phyloP scores from a whole-genome alignment of 2,329 filamentous ascomycete species.

The Thermomyces lanuginosus region DNA sequence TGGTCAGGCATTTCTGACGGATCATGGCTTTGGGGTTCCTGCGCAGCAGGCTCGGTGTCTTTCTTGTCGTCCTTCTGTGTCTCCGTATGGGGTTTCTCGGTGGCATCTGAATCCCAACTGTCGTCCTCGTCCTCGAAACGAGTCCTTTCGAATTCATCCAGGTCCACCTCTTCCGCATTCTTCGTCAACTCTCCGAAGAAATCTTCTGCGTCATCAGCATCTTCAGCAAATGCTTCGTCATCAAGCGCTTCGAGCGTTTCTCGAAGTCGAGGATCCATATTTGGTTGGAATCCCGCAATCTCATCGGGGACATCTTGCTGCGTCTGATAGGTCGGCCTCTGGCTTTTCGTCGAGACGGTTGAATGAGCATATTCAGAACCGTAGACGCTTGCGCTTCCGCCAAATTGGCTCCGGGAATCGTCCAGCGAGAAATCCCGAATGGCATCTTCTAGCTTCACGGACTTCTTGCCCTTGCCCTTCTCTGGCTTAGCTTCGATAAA shows the following conservation, averaged over 20 bases:
- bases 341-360: conserved; percentile 55
- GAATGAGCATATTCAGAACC: conserved; percentile 28
- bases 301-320: conserved; percentile 86
- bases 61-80: conserved; percentile 21
- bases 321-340: conserved; percentile 66
- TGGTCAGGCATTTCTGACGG: conserved; percentile 21
- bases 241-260: conserved; percentile 89
- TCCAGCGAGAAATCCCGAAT: conserved; percentile 43
- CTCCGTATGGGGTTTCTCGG: conserved; percentile 46
- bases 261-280: conserved; percentile 86
- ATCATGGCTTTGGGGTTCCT: conserved; percentile 10
- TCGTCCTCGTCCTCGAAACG: conserved; percentile 47
- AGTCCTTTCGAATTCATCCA: conserved; percentile 59
- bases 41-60: conserved; percentile 30
- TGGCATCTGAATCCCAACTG: conserved; percentile 91
- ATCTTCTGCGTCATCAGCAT: conserved; percentile 62
- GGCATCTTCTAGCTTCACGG: conserved; percentile 74
- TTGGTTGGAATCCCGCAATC: conserved; percentile 85
- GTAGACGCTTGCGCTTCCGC: conserved; percentile 18
- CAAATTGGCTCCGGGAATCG: conserved; percentile 17
- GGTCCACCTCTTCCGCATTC: conserved; percentile 55
- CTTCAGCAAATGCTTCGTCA: conserved; percentile 83
- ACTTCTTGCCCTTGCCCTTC: conserved; percentile 52
- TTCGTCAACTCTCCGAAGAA: conserved; percentile 58
- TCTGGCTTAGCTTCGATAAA: conserved; percentile 57